Evolutionary conservation across 352 stramenopile species (phyloP).

Genomic region (Pythium grandisporangium): DNA sequence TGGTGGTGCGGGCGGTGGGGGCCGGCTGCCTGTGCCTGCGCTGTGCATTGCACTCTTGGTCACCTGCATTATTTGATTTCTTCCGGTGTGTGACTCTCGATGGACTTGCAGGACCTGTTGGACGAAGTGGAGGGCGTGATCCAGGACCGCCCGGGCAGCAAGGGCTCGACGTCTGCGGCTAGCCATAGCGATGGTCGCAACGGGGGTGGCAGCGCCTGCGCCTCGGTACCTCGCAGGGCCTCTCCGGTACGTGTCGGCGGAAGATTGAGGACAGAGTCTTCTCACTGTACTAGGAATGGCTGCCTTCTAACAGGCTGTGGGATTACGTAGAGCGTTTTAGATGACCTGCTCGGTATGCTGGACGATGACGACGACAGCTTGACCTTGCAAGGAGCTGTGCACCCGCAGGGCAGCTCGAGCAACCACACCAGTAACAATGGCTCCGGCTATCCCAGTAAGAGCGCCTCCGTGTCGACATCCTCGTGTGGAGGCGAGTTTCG

Average conservation of each 20-base stretch:
- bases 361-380: conserved; percentile 25
- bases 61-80: too few relatives aligned
- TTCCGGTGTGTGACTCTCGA: too few relatives aligned
- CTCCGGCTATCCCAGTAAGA: too few relatives aligned
- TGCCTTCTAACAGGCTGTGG: too few relatives aligned
- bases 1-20: too few relatives aligned
- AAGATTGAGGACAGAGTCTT: too few relatives aligned
- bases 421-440: neutral
- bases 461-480: neutral
- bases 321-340: conserved; percentile 63
- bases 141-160: conserved; percentile 14
- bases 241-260: too few relatives aligned
- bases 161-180: neutral
- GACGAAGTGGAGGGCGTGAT: conserved; percentile 66
- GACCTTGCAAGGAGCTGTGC: conserved; percentile 8
- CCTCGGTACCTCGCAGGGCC: too few relatives aligned
- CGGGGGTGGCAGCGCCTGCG: neutral
- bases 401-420: conserved; percentile 15
- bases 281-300: too few relatives aligned
- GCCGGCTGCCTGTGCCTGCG: too few relatives aligned
- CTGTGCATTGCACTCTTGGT: too few relatives aligned
- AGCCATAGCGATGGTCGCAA: conserved; percentile 1
- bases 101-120: conserved; percentile 69
- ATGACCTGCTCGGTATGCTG: conserved; percentile 67
- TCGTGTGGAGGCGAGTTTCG: conserved; percentile 19